Conservation (phyloP, 371 early-diverging fungal genomes). For the Mucor indicus region DNA sequence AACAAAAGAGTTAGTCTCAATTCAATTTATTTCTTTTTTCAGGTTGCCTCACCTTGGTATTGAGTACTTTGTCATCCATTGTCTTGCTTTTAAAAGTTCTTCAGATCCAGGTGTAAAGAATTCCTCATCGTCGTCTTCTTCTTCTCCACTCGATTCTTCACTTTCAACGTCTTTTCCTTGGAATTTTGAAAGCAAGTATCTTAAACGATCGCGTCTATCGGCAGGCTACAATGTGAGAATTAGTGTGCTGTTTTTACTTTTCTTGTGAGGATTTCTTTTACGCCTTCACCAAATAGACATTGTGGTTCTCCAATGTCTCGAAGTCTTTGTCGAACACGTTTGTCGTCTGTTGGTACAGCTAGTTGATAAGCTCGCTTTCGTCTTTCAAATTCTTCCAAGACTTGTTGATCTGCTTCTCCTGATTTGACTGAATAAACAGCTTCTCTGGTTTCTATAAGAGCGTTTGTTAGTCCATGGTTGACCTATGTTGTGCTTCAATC, state of each 20-base stretch:
- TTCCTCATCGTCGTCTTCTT: constrained; percentile 54
- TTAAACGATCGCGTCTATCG: constrained; percentile 84
- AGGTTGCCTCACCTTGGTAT: constrained; percentile 71
- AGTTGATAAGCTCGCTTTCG: constrained; percentile 74
- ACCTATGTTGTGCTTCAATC: not conserved
- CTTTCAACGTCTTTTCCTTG: constrained; percentile 47
- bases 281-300: constrained; percentile 93
- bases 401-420: constrained; percentile 66
- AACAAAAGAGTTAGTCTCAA: not conserved
- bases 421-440: constrained; percentile 50
- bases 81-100: constrained; percentile 68
- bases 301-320: constrained; percentile 83
- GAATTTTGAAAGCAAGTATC: constrained; percentile 65
- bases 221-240: constrained; percentile 59
- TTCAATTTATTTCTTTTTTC: too few species aligned
- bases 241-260: too few species aligned
- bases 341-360: constrained; percentile 93
- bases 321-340: constrained; percentile 70
- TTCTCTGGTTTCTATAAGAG: constrained; percentile 22
- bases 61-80: constrained; percentile 75
- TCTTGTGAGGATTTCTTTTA: constrained; percentile 32
- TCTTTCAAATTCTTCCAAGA: constrained; percentile 84
- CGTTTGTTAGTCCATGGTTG: not conserved
- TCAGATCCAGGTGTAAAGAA: constrained; percentile 83
- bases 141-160: constrained; percentile 51